phyloP scores from a whole-genome alignment of 768 basidiomycete genomes.

The Boletus patriciae region DNA sequence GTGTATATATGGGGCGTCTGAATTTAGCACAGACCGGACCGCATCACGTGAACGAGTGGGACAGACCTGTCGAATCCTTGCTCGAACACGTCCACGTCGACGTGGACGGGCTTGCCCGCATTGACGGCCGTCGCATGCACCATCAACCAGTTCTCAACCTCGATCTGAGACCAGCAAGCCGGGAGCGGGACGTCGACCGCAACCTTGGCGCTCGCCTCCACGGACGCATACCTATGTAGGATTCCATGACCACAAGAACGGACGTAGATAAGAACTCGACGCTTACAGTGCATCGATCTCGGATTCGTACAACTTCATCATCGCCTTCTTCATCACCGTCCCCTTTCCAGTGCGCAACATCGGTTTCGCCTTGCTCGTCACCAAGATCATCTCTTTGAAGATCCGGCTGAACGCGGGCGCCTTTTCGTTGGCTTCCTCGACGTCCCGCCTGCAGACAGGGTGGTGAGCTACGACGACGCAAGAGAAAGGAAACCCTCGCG shows the following conservation, averaged over 20 bases:
- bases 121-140: constrained; percentile 23
- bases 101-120: constrained; percentile 1
- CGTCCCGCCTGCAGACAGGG: constrained; percentile 28
- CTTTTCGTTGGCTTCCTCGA: constrained; percentile 44
- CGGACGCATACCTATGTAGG: constrained; percentile 26
- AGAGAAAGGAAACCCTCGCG: neutral
- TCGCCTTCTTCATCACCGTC: constrained; percentile 43
- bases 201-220: constrained; percentile 25
- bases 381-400: constrained; percentile 53
- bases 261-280: neutral
- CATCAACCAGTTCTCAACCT: constrained; percentile 29
- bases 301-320: constrained; percentile 38
- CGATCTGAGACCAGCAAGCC: constrained; percentile 18
- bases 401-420: constrained; percentile 45
- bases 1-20: no score
- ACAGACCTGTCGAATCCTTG: constrained; percentile 39
- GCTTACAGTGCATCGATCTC: constrained; percentile 50
- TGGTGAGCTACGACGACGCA: neutral
- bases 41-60: neutral
- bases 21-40: neutral
- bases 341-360: constrained; percentile 49
- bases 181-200: constrained; percentile 28
- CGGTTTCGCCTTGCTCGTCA: constrained; percentile 43
- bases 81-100: constrained; percentile 27
- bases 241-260: neutral